These are phyloP conservation scores for Pseudocercospora fuligena DNA, from an alignment of 2,329 filamentous ascomycete genomes.

Conservation along the genomic window DNA sequence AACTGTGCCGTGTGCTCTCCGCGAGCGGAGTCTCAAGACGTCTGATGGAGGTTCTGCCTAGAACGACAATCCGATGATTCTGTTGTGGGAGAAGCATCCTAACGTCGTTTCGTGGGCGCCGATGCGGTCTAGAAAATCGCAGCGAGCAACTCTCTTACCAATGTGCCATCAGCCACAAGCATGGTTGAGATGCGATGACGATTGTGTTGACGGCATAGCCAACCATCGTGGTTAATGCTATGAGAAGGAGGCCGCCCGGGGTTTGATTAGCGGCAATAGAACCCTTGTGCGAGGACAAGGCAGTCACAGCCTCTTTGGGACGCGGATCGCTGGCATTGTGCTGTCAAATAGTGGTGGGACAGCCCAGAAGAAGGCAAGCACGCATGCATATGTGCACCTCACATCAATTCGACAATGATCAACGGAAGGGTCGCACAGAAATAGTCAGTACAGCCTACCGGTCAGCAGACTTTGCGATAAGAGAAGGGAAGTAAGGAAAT, in stretches of 20 bases:
- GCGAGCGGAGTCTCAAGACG: not conserved
- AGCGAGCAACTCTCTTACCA: not conserved
- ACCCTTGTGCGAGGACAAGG: not conserved
- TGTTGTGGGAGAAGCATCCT: too few species aligned
- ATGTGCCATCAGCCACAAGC: not conserved
- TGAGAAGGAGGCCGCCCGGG: not conserved
- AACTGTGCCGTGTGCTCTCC: not conserved
- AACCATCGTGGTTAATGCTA: not conserved
- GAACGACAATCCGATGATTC: not conserved
- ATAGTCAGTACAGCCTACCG: constrained; percentile 7
- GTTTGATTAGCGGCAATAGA: constrained; percentile 4
- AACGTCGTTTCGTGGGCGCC: too few species aligned
- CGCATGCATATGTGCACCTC: not conserved
- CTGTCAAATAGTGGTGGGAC: constrained; percentile 5
- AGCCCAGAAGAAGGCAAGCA: not conserved
- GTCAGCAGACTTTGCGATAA: not conserved
- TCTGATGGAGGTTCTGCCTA: not conserved
- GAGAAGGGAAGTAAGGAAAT: not conserved
- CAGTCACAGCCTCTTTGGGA: not conserved
- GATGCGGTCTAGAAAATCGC: too few species aligned
- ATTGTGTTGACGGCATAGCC: not conserved
- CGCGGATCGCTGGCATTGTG: not conserved
- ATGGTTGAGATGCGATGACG: not conserved
- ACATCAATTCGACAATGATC: not conserved
- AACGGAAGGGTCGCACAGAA: not conserved